Evolutionary conservation across 352 stramenopile species (phyloP), one percentile per base, ranked within the genome.

Genomic region (Globisporangium abappressorium): DNA sequence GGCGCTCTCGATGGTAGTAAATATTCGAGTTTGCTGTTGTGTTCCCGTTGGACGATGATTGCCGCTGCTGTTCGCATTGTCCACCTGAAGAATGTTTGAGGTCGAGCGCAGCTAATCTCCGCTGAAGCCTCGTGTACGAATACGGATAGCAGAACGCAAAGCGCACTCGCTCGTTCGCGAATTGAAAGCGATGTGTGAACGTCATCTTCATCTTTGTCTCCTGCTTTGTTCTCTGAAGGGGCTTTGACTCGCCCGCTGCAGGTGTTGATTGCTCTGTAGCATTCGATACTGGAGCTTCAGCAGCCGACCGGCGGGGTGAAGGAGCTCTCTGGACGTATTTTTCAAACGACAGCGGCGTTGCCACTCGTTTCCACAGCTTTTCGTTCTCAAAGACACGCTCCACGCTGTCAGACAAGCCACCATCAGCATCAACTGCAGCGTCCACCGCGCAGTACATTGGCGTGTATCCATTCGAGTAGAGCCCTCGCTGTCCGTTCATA

Each of bases 1-100:
- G 70, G 0, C 95, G 70, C 38, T 97, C 84, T 8, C 90, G 79
- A 63, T 95, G 87, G 58, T 89, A 94, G 73, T 93, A 97, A 3
- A 95, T 64, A 3, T 18, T 28, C 24, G 43, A 34, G 43, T 18
- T 6, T 5, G 46, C 24, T 34, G 34, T 26, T 20, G 24, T 12
- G 18, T 46, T 54, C 56, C 36, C 14, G 0, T 14, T 58, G 11
- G 14, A 9, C 14, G 54, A 41, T 24, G 51, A 8, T 14, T 36
- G 38, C 6, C 11, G 38, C 11, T 46, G 24, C 11, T 22, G 14
- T n/a, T 43, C 15, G 15, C 15, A 18, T 6, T 59, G 26, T 2
- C 30, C 54, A 24, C 5, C 20, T 15, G 20, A 14, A 15, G 20
- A 24, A n/a, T 34, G 12, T 22, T 69, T 75, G 34, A 26, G 41